phyloP scores from a whole-genome alignment of 495 filamentous ascomycete species.

The Astrothelium subdiscretum region DNA sequence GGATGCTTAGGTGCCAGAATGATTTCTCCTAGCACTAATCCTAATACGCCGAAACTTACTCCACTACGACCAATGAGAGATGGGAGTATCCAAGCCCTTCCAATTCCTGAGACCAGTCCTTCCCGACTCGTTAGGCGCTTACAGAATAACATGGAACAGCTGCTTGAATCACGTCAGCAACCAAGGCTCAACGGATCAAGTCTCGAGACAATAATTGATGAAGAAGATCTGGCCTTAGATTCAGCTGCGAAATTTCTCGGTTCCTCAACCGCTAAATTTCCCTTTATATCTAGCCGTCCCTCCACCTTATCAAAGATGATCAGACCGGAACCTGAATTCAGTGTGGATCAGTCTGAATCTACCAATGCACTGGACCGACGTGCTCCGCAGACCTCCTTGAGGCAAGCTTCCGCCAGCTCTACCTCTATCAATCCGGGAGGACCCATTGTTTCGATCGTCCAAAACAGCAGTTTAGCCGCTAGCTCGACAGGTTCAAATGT shows the following conservation, averaged over 20 bases:
- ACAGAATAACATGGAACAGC: not conserved
- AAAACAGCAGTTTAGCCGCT: too few species aligned
- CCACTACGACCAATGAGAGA: not conserved
- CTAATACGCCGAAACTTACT: not conserved
- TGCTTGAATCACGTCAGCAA: not conserved
- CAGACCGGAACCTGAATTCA: not conserved
- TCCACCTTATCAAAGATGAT: not conserved
- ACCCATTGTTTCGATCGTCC: too few species aligned
- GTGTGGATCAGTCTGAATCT: not conserved
- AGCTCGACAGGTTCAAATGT: too few species aligned
- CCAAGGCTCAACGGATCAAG: too few species aligned
- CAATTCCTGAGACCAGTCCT: not conserved
- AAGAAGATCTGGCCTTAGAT: too few species aligned
- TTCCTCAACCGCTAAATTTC: not conserved
- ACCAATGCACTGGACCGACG: not conserved
- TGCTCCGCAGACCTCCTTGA: not conserved
- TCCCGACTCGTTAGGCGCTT: not conserved
- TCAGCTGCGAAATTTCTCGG: too few species aligned
- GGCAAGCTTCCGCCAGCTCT: not conserved
- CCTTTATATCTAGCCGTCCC: not conserved
- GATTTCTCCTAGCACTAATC: not conserved
- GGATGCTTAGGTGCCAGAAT: not conserved
- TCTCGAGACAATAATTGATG: too few species aligned
- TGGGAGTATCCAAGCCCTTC: not conserved
- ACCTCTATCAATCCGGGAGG: not conserved